phyloP scores from a whole-genome alignment of 805 yeast genomes.

The Candida boleticola region DNA sequence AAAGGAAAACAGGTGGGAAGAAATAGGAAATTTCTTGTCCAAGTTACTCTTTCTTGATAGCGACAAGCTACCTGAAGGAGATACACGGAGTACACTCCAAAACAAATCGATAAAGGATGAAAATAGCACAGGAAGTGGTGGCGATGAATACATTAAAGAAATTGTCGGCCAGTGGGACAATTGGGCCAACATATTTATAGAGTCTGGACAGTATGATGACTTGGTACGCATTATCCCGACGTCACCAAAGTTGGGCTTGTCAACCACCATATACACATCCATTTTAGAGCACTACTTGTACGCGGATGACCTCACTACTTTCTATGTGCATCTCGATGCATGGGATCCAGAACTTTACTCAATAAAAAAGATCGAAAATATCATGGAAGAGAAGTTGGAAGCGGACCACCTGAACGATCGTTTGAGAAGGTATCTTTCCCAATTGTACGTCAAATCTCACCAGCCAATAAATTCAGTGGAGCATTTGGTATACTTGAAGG shows the following conservation, averaged over 20 bases:
- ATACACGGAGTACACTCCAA: constrained; percentile 29
- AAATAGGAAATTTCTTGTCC: constrained; percentile 51
- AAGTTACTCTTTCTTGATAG: constrained; percentile 17
- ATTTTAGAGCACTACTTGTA: constrained; percentile 51
- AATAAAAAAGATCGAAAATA: constrained; percentile 37
- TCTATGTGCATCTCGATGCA: constrained; percentile 40
- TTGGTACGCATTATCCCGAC: constrained; percentile 60
- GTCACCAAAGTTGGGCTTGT: constrained; percentile 32
- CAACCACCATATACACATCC: constrained; percentile 25
- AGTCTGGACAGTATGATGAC: constrained; percentile 41
- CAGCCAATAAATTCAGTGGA: constrained; percentile 63
- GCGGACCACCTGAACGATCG: constrained; percentile 13
- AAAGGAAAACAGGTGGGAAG: constrained; percentile 48
- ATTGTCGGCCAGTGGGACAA: constrained; percentile 55
- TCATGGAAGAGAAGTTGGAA: constrained; percentile 48
- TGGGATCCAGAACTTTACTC: constrained; percentile 66
- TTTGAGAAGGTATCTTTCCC: constrained; percentile 46
- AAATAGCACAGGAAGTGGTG: constrained; percentile 14
- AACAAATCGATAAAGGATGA: constrained; percentile 13
- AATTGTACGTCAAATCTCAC: constrained; percentile 53
- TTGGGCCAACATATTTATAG: constrained; percentile 56
- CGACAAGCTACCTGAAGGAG: constrained; percentile 24
- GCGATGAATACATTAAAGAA: constrained; percentile 20
- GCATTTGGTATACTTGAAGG: constrained; percentile 58
- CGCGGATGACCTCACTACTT: constrained; percentile 24